Evolutionary conservation across 768 basidiomycete species (phyloP), one percentile per base, ranked within the genome.

Genomic region (Ephemerocybe angulata): DNA sequence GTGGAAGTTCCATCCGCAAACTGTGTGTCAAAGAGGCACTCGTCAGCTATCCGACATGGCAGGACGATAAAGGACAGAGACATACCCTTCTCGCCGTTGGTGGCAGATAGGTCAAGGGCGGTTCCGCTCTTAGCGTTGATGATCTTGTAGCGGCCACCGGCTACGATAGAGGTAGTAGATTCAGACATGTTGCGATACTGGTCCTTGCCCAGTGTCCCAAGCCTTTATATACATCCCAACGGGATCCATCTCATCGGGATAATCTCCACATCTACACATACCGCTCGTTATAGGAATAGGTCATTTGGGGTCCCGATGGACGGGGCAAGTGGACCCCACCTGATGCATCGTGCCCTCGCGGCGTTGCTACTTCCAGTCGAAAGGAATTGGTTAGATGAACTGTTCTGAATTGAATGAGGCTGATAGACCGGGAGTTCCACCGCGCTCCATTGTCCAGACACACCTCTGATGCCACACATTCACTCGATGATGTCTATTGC

Each of bases 21-120:
- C 79, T 81, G 19, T 6, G 5, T 13, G 38, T 7, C 10, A 6
- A 41, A n/a, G n/a, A n/a, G n/a, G n/a, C n/a, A 10, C 38, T 7
- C 38, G n/a, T n/a, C 38, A 6, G 6, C 38, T 17, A 6, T 5
- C 15, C 5, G n/a, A n/a, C 17, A 17, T 8, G 13, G 10, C 43
- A 50, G 30, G 11, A 5, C 30, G 31, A 50, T n/a, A 33, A 31
- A 12, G 4, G 31, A 7, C 19, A 19, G 31, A 31, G 47, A 68
- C 78, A 24, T 55, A 80, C 80, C 72, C 44, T 78, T 72, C 8
- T 46, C 62, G 57, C 79, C 72, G 62, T 85, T 82, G 8, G 55
- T 68, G 3, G 76, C 81, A 17, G 83, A 85, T 53, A 85, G 72
- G 62, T 86, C 84, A 24, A 84, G 58, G 33, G 73, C 79, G 4